Evolutionary conservation across 2,329 filamentous ascomycete genomes (phyloP).

Genomic region (Pseudogymnoascus sp.): DNA sequence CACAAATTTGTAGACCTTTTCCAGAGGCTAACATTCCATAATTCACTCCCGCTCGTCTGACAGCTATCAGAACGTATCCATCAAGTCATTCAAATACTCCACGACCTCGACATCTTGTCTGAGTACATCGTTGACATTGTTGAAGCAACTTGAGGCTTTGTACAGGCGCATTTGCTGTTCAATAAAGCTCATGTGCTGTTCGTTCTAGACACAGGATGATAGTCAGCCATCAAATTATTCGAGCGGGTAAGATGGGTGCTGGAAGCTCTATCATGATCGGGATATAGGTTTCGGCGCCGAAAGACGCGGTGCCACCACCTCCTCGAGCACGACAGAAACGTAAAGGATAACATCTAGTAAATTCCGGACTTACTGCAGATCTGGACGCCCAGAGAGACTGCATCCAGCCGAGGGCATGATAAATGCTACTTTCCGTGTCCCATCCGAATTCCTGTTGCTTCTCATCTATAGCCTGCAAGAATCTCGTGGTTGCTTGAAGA

Average conservation of each 20-base stretch:
- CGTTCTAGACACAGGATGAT: conserved; percentile 18
- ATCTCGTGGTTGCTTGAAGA: conserved; percentile 21
- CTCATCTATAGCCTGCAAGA: conserved; percentile 25
- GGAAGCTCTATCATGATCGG: not conserved
- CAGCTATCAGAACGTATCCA: conserved; percentile 21
- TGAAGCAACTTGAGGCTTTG: conserved; percentile 23
- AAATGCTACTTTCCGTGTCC: conserved; percentile 18
- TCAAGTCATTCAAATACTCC: conserved; percentile 29
- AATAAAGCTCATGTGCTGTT: conserved; percentile 27
- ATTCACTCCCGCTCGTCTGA: not conserved
- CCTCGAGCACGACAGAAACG: not conserved
- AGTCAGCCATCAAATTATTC: not conserved
- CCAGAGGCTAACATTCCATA: not conserved
- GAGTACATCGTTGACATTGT: conserved; percentile 25
- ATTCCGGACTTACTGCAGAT: conserved; percentile 19
- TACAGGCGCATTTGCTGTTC: conserved; percentile 27
- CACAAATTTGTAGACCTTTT: not conserved
- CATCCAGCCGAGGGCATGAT: conserved; percentile 22
- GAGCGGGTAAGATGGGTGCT: not conserved
- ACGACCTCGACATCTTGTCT: conserved; percentile 28
- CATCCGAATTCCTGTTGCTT: conserved; percentile 20
- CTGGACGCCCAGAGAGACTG: conserved; percentile 29
- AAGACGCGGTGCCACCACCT: not conserved
- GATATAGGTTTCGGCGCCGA: not conserved
- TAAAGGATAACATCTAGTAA: not conserved